phyloP scores from a whole-genome alignment of 139 green algal genomes.

The Chlamydomonas sp. region DNA sequence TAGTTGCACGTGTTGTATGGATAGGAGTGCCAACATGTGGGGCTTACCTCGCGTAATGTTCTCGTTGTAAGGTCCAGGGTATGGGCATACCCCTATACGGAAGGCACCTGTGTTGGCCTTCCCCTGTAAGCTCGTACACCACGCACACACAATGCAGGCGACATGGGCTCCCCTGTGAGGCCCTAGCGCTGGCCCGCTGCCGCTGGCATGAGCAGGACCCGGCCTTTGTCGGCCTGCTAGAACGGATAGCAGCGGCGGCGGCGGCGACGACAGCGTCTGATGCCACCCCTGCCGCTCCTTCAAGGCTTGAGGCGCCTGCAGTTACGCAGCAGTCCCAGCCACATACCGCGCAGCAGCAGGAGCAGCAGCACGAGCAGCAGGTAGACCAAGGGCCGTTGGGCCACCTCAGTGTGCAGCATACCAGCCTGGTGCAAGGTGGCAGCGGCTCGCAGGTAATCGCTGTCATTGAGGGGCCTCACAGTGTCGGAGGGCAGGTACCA shows the following conservation, averaged over 20 bases:
- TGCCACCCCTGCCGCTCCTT: too few species aligned
- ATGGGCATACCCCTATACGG: too few species aligned
- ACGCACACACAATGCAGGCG: too few species aligned
- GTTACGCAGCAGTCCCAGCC: not conserved
- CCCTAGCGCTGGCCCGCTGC: conserved; percentile 14
- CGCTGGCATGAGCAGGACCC: not conserved
- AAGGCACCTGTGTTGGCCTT: too few species aligned
- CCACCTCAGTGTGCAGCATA: not conserved
- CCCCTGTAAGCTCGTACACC: too few species aligned
- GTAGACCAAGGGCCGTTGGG: not conserved
- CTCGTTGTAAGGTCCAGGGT: too few species aligned
- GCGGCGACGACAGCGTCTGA: too few species aligned
- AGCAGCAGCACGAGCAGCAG: conserved; percentile 2
- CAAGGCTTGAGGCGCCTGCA: not conserved
- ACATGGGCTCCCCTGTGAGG: too few species aligned
- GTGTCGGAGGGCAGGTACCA: too few species aligned
- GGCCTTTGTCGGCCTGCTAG: conserved; percentile 12
- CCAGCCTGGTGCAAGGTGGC: not conserved
- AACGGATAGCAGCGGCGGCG: not conserved
- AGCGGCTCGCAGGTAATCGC: not conserved
- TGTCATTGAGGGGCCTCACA: too few species aligned
- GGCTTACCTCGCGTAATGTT: too few species aligned
- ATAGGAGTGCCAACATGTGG: too few species aligned
- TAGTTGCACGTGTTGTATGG: not conserved
- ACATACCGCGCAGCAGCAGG: not conserved